Conservation (phyloP, 257 asterid genomes). For the Fraxinus pennsylvanica region DNA sequence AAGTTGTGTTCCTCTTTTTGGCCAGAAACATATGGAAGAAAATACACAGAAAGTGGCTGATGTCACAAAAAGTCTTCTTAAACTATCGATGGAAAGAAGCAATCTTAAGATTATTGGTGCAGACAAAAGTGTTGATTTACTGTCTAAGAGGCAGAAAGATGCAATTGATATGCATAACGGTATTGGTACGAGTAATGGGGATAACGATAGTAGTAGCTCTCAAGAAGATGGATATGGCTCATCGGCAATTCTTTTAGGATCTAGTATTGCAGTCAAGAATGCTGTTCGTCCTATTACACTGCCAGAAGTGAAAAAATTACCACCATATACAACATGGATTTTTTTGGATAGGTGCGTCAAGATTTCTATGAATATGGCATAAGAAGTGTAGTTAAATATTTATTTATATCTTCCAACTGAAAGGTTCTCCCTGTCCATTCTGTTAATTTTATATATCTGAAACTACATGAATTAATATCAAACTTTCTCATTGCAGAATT, state of each 20-base stretch:
- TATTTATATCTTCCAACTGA: constrained; percentile 11
- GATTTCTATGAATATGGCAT: constrained; percentile 23
- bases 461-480: not conserved
- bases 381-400: constrained; percentile 10
- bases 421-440: constrained; percentile 6
- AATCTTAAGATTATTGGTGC: constrained; percentile 42
- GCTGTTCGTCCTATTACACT: constrained; percentile 85
- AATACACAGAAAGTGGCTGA: constrained; percentile 60
- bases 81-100: constrained; percentile 64
- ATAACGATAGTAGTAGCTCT: constrained; percentile 64
- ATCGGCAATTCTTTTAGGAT: constrained; percentile 81
- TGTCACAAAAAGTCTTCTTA: constrained; percentile 46
- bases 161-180: constrained; percentile 82
- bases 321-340: constrained; percentile 85
- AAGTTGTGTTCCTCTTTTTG: constrained; percentile 29
- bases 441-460: not conserved
- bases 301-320: constrained; percentile 63
- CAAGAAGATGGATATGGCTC: constrained; percentile 88
- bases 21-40: constrained; percentile 70
- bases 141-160: constrained; percentile 88
- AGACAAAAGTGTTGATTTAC: constrained; percentile 58
- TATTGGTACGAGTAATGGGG: constrained; percentile 60
- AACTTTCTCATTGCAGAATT: not conserved
- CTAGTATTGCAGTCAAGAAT: constrained; percentile 85
- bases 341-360: constrained; percentile 78